These are phyloP conservation scores for Blastocystis sp. DNA, from an alignment of 352 stramenopile genomes.

Conservation along the genomic window DNA sequence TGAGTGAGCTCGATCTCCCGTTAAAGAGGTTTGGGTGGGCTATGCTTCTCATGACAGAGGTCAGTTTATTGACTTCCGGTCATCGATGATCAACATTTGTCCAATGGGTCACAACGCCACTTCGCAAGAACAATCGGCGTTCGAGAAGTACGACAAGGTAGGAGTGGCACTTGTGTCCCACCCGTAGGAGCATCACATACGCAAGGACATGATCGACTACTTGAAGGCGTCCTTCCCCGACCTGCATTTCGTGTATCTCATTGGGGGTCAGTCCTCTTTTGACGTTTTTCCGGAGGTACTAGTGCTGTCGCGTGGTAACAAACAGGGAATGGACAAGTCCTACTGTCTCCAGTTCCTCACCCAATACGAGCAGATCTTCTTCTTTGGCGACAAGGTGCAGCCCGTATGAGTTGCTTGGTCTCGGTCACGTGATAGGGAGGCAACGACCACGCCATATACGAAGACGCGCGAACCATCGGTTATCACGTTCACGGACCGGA, in stretches of 20 bases:
- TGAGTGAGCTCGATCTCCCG: slow-evolving; percentile 68
- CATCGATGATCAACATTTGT: slow-evolving; percentile 72
- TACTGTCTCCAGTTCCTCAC: slow-evolving; percentile 69
- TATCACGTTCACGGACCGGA: slow-evolving; percentile 29
- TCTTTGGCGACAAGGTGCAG: slow-evolving; percentile 71
- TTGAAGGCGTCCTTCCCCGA: slow-evolving; percentile 32
- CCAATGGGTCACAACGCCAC: slow-evolving; percentile 49
- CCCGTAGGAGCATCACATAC: slow-evolving; percentile 48
- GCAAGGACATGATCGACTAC: slow-evolving; percentile 27
- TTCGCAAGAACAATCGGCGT: not conserved
- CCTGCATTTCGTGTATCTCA: slow-evolving; percentile 61
- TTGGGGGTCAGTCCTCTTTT: slow-evolving; percentile 67
- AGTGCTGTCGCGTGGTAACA: not conserved
- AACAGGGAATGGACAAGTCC: slow-evolving; percentile 63
- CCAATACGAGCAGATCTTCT: slow-evolving; percentile 64
- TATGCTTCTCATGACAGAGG: slow-evolving; percentile 15
- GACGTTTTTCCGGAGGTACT: slow-evolving; percentile 44
- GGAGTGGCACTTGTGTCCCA: not conserved
- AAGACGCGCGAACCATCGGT: slow-evolving; percentile 47
- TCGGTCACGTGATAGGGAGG: not conserved
- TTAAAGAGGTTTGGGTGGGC: slow-evolving; percentile 14
- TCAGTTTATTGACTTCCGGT: slow-evolving; percentile 68
- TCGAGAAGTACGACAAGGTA: slow-evolving; percentile 55
- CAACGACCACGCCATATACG: slow-evolving; percentile 68
- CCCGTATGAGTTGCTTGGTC: not conserved